Conservation (phyloP, 2,329 filamentous ascomycete species). For the Eutypa lata region DNA sequence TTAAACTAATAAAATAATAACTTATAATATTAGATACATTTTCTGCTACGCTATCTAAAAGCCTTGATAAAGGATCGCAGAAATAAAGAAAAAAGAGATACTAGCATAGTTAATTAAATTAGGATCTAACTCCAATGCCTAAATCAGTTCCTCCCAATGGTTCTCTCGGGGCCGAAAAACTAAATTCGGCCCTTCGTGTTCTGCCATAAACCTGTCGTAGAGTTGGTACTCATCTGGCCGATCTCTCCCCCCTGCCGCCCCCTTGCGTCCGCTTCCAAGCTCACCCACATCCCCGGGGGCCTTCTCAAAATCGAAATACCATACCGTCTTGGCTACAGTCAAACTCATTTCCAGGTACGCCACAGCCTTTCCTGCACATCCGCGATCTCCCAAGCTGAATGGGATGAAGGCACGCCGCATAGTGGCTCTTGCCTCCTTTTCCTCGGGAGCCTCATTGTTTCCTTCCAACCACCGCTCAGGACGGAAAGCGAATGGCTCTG, state of each 20-base stretch:
- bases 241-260: background rate
- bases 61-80: too few relatives aligned
- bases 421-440: slow-evolving; percentile 20
- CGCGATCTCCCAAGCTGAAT: slow-evolving; percentile 38
- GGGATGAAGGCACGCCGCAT: slow-evolving; percentile 33
- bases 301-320: slow-evolving; percentile 31
- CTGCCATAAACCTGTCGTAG: background rate
- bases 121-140: background rate
- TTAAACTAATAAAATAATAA: too few relatives aligned
- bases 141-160: background rate
- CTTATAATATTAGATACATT: too few relatives aligned
- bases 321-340: slow-evolving; percentile 38
- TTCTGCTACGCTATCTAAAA: too few relatives aligned
- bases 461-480: slow-evolving; percentile 11
- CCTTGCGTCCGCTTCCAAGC: background rate
- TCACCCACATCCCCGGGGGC: background rate
- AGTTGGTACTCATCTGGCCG: background rate
- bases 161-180: background rate
- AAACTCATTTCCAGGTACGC: slow-evolving; percentile 41
- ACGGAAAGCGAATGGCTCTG: slow-evolving; percentile 9
- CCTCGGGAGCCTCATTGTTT: slow-evolving; percentile 12
- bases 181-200: background rate
- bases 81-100: too few relatives aligned
- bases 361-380: slow-evolving; percentile 34
- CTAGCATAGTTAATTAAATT: too few relatives aligned